Conservation (phyloP, 2,329 filamentous ascomycete species). For the Gliomastix tumulicola region DNA sequence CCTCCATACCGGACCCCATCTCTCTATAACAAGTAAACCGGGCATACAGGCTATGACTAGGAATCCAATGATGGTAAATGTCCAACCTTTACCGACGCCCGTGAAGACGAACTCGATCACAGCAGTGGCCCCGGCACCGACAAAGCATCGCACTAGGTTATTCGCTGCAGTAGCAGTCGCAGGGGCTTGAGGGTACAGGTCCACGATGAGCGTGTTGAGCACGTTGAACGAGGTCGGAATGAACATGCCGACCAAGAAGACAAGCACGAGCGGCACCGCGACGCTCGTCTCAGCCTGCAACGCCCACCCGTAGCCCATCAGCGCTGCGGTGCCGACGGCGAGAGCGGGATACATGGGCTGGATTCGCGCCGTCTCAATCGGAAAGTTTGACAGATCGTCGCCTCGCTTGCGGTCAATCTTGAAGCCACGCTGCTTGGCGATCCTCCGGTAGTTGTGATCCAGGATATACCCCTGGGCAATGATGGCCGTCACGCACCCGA, state of each 20-base stretch:
- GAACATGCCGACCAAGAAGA: constrained; percentile 49
- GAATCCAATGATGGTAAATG: constrained; percentile 51
- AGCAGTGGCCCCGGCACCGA: constrained; percentile 52
- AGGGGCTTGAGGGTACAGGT: constrained; percentile 53
- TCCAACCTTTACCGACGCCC: constrained; percentile 53
- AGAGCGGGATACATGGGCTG: constrained; percentile 49
- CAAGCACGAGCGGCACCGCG: constrained; percentile 46
- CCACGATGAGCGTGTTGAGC: constrained; percentile 56
- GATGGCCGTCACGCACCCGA: constrained; percentile 40
- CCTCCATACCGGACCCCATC: constrained; percentile 42
- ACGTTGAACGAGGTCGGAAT: constrained; percentile 58
- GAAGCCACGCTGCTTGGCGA: constrained; percentile 55
- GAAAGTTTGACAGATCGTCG: constrained; percentile 42
- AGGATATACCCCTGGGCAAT: constrained; percentile 49
- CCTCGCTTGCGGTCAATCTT: constrained; percentile 52
- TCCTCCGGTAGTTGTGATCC: constrained; percentile 65
- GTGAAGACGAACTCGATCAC: constrained; percentile 52
- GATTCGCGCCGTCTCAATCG: constrained; percentile 48
- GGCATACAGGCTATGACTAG: constrained; percentile 42
- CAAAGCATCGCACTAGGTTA: constrained; percentile 55
- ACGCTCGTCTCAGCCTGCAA: constrained; percentile 42
- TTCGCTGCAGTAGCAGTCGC: constrained; percentile 58
- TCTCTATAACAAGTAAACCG: constrained; percentile 40
- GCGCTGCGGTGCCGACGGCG: constrained; percentile 41
- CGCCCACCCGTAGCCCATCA: constrained; percentile 52